A percentile compares a stretch with the other conserved stretches of the same genome.
Conservation (phyloP, 2,329 filamentous ascomycete genomes). For the Epichloe bromicola region DNA sequence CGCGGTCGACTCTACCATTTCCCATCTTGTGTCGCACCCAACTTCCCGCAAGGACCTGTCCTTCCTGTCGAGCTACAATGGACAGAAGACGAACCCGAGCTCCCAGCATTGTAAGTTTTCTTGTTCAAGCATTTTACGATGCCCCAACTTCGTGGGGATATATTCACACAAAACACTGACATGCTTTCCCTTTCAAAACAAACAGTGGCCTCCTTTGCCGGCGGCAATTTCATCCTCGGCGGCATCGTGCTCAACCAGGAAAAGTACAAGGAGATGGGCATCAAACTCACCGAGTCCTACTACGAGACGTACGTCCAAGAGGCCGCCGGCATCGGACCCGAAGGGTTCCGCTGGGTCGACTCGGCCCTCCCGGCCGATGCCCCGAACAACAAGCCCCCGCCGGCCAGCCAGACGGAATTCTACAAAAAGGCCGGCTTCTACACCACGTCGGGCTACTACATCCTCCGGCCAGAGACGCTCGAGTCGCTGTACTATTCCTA, state of each 20-base stretch:
- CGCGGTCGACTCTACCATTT: constrained; percentile 64
- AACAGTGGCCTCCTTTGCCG: constrained; percentile 63
- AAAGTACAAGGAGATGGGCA: constrained; percentile 61
- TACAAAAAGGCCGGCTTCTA: constrained; percentile 61
- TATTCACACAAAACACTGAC: constrained; percentile 22
- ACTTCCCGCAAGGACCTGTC: constrained; percentile 54
- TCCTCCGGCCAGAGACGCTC: constrained; percentile 67
- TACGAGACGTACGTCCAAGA: constrained; percentile 59
- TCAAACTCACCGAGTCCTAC: constrained; percentile 59
- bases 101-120: constrained; percentile 36
- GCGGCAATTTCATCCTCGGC: constrained; percentile 74
- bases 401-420: constrained; percentile 39
- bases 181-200: background rate
- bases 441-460: constrained; percentile 46
- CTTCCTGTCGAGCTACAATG: constrained; percentile 49
- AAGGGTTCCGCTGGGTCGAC: constrained; percentile 52
- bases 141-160: background rate
- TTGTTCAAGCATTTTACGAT: too few species aligned
- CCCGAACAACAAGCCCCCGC: constrained; percentile 27
- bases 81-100: constrained; percentile 27
- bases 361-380: constrained; percentile 20
- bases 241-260: constrained; percentile 54
- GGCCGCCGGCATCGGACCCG: constrained; percentile 63
- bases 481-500: constrained; percentile 84
- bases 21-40: constrained; percentile 57